Conservation (phyloP, 2,329 filamentous ascomycete species). For the Trichophyton rubrum region DNA sequence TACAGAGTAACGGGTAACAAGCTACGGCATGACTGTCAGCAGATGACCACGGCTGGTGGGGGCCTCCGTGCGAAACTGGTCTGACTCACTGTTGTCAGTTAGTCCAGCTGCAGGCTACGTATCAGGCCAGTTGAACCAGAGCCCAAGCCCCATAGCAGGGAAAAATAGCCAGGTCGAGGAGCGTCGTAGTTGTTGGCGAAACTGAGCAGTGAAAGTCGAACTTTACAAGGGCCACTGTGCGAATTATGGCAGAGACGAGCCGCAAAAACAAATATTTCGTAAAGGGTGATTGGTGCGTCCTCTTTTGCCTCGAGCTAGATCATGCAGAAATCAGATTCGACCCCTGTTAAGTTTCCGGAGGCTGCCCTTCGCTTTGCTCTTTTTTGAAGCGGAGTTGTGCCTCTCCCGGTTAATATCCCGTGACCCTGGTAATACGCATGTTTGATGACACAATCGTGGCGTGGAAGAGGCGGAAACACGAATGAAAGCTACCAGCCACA, state of each 20-base stretch:
- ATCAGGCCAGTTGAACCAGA: background rate
- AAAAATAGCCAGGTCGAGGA: background rate
- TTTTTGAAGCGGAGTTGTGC: background rate
- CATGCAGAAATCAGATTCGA: background rate
- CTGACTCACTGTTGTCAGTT: background rate
- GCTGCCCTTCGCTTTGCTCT: background rate
- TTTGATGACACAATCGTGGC: background rate
- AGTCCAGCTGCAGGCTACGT: background rate
- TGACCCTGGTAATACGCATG: background rate
- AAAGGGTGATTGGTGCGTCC: background rate
- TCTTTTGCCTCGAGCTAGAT: background rate
- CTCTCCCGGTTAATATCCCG: background rate
- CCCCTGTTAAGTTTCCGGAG: background rate
- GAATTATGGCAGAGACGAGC: background rate
- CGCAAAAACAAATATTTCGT: background rate
- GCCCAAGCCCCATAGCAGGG: background rate
- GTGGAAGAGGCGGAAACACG: background rate
- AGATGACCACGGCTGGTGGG: background rate
- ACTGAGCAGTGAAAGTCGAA: background rate
- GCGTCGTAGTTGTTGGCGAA: background rate
- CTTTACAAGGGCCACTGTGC: background rate
- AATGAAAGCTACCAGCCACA: background rate
- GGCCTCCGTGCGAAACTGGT: background rate
- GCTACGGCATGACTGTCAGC: background rate
- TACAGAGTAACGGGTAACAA: background rate